Evolutionary conservation across 352 stramenopile genomes (phyloP).

Genomic region (Poterioochromonas sp.): DNA sequence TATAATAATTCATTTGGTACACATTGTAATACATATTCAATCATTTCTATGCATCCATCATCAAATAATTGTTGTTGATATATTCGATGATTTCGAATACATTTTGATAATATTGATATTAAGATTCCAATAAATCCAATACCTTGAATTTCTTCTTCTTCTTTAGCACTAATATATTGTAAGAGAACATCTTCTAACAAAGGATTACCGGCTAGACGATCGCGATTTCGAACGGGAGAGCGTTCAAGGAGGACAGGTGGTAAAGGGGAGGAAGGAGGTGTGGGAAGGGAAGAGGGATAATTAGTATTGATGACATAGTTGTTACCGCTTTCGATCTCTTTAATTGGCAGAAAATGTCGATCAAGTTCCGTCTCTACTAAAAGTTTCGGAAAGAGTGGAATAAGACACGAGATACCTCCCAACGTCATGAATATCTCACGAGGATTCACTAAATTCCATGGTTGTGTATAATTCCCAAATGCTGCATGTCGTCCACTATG

Average conservation of each 20-base stretch:
- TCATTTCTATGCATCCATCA: slow-evolving; percentile 14
- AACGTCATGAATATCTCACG: neutral
- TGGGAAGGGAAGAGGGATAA: too few relatives aligned
- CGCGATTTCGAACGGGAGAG: too few relatives aligned
- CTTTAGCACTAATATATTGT: neutral
- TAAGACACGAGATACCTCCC: slow-evolving; percentile 20
- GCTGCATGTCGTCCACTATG: neutral
- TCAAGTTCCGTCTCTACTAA: slow-evolving; percentile 28
- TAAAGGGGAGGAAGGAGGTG: too few relatives aligned
- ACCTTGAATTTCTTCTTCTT: slow-evolving; percentile 25
- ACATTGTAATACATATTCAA: slow-evolving; percentile 25
- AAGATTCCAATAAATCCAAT: neutral
- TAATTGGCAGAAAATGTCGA: neutral
- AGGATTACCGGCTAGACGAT: too few relatives aligned
- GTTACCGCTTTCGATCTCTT: neutral
- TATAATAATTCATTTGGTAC: slow-evolving; percentile 12
- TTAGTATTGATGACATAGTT: too few relatives aligned
- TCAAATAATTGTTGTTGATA: slow-evolving; percentile 23
- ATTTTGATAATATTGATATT: neutral
- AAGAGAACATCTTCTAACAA: neutral
- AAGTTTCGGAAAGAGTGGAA: slow-evolving; percentile 27
- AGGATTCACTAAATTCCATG: neutral
- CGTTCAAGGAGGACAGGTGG: too few relatives aligned
- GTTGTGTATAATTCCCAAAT: neutral
- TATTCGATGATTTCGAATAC: neutral